phyloP scores from a whole-genome alignment of 306 rosid species.

The Canavalia gladiata region DNA sequence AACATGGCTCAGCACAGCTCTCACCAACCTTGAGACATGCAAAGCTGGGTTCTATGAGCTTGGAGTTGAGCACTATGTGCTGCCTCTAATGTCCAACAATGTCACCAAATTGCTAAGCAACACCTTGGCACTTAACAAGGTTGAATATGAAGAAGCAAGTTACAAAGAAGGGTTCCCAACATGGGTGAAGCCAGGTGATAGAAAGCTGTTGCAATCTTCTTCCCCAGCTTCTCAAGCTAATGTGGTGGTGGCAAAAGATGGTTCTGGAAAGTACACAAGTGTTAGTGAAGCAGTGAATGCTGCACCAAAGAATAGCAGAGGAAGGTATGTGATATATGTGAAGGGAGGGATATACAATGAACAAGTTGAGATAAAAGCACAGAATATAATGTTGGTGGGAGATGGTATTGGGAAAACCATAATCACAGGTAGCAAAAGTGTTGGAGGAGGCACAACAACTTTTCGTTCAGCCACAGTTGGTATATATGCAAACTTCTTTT shows the following conservation, averaged over 20 bases:
- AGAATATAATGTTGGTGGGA: slow-evolving; percentile 73
- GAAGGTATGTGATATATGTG: slow-evolving; percentile 73
- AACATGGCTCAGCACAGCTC: slow-evolving; percentile 78
- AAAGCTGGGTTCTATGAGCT: slow-evolving; percentile 63
- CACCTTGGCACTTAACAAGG: slow-evolving; percentile 68
- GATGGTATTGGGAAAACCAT: slow-evolving; percentile 81
- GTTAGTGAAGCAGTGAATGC: slow-evolving; percentile 61
- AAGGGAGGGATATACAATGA: slow-evolving; percentile 74
- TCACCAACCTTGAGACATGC: slow-evolving; percentile 75
- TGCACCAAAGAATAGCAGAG: slow-evolving; percentile 54
- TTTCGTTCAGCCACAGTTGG: slow-evolving; percentile 84
- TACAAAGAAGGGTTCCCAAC: slow-evolving; percentile 64
- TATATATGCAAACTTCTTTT: slow-evolving; percentile 45
- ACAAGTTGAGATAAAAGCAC: slow-evolving; percentile 60
- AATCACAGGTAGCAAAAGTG: slow-evolving; percentile 78
- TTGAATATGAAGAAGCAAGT: slow-evolving; percentile 40
- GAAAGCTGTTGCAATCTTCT: slow-evolving; percentile 65
- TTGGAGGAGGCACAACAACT: slow-evolving; percentile 80
- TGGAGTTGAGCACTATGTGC: slow-evolving; percentile 55
- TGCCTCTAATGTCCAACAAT: slow-evolving; percentile 65
- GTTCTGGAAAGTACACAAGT: slow-evolving; percentile 69
- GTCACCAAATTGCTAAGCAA: slow-evolving; percentile 73
- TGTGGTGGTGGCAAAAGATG: slow-evolving; percentile 70
- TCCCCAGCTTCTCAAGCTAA: slow-evolving; percentile 55
- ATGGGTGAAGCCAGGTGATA: slow-evolving; percentile 74